These are phyloP conservation scores for Quercus engelmannii DNA, from an alignment of 306 rosid genomes.

Conservation along the genomic window DNA sequence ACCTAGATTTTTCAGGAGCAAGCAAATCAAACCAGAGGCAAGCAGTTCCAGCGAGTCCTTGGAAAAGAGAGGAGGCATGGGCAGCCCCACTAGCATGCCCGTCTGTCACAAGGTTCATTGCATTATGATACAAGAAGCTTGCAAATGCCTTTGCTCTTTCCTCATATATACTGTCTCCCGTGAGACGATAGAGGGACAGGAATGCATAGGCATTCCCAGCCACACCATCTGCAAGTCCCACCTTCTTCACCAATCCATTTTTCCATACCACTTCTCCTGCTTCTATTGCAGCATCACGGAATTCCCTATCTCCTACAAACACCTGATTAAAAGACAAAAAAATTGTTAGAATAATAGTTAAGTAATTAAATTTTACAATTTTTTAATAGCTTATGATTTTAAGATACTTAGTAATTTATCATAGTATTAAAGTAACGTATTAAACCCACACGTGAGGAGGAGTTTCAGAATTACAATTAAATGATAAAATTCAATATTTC, in stretches of 20 bases:
- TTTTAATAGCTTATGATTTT: too few species aligned
- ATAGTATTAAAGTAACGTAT: too few species aligned
- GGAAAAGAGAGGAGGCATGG: constrained; percentile 64
- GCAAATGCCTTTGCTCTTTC: constrained; percentile 81
- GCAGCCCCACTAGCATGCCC: constrained; percentile 17
- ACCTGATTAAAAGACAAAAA: constrained; percentile 37
- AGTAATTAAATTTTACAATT: too few species aligned
- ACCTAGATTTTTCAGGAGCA: constrained; percentile 55
- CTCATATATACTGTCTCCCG: constrained; percentile 62
- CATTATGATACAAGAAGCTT: constrained; percentile 57
- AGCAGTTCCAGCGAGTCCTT: constrained; percentile 79
- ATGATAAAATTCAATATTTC: too few species aligned
- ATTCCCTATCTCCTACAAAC: constrained; percentile 60
- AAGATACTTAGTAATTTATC: too few species aligned
- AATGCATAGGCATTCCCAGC: constrained; percentile 83
- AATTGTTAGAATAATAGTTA: too few species aligned
- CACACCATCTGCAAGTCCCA: constrained; percentile 84
- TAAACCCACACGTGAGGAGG: too few species aligned
- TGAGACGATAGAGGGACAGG: constrained; percentile 64
- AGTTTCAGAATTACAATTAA: too few species aligned
- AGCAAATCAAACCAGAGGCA: constrained; percentile 86
- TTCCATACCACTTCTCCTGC: constrained; percentile 98
- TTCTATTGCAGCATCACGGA: constrained; percentile 91
- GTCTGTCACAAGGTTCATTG: constrained; percentile 18
- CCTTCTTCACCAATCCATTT: constrained; percentile 71